Conservation (phyloP, 2,329 filamentous ascomycete species). For the Sphaerulina vaccinii region DNA sequence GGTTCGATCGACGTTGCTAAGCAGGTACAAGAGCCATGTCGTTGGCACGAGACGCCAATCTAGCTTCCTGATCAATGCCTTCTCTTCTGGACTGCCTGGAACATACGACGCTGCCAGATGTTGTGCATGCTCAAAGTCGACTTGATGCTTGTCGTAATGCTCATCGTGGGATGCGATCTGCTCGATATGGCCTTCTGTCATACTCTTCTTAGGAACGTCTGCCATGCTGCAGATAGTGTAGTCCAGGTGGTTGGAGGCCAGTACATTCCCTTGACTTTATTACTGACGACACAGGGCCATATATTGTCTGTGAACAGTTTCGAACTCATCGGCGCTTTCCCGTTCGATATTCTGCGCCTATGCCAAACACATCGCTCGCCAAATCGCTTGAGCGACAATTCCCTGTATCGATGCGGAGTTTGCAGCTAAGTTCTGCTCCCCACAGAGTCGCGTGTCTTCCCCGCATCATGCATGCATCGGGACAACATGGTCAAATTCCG, state of each 20-base stretch:
- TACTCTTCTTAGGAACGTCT: neutral
- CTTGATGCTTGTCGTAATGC: slow-evolving; percentile 1
- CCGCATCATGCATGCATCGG: too few species aligned
- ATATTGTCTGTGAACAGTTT: too few species aligned
- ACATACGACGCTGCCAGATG: slow-evolving; percentile 1
- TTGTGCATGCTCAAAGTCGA: slow-evolving; percentile 5
- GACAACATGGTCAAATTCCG: too few species aligned
- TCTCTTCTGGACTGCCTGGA: slow-evolving; percentile 1
- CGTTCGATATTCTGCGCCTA: too few species aligned
- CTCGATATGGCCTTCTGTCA: slow-evolving; percentile 1
- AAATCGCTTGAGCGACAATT: too few species aligned
- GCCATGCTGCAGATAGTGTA: neutral
- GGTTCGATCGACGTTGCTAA: slow-evolving; percentile 33
- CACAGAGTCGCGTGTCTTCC: too few species aligned
- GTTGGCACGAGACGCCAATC: slow-evolving; percentile 11
- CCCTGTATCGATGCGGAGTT: too few species aligned
- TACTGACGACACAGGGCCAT: too few species aligned
- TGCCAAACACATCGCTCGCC: too few species aligned
- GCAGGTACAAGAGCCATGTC: slow-evolving; percentile 25
- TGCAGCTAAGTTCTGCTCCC: too few species aligned
- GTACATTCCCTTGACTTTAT: too few species aligned
- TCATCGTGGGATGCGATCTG: neutral
- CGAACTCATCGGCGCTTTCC: too few species aligned
- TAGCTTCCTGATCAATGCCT: slow-evolving; percentile 9
- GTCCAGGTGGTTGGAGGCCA: neutral